phyloP scores from a whole-genome alignment of 345 rosid species.

The Rubroshorea leprosula region DNA sequence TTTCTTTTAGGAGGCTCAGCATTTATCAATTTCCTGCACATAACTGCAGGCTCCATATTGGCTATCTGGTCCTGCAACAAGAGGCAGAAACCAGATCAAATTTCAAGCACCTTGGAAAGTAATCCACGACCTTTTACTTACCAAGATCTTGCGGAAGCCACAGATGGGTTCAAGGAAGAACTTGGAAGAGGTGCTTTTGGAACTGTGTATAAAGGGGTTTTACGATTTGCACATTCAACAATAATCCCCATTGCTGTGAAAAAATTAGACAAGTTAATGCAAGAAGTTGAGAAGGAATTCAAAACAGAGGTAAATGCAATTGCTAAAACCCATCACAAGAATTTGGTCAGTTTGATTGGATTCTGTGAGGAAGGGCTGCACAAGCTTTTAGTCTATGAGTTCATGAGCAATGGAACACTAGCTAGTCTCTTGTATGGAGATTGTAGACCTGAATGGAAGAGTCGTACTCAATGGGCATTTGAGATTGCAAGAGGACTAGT shows the following conservation, averaged over 20 bases:
- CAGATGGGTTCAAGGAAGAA: constrained; percentile 16
- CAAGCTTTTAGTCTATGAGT: not conserved
- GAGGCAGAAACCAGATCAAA: constrained; percentile 3
- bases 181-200: constrained; percentile 29
- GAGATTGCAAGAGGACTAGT: constrained; percentile 38
- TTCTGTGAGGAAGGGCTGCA: not conserved
- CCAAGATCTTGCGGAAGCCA: constrained; percentile 20
- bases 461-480: constrained; percentile 27
- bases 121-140: constrained; percentile 16
- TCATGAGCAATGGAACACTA: not conserved
- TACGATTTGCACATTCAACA: not conserved
- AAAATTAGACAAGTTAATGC: constrained; percentile 27
- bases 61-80: constrained; percentile 10
- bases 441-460: constrained; percentile 21
- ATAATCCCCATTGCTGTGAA: constrained; percentile 29
- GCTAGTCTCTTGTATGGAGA: not conserved
- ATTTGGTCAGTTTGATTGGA: constrained; percentile 24
- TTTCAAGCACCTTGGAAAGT: constrained; percentile 5
- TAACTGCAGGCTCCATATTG: not conserved
- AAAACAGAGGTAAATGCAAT: constrained; percentile 36
- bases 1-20: constrained; percentile 19
- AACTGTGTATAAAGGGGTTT: constrained; percentile 19
- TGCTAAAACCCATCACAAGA: constrained; percentile 38
- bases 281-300: constrained; percentile 38
- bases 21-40: constrained; percentile 13